Conservation (phyloP, 2,329 filamentous ascomycete genomes). For the Fusarium sororula region DNA sequence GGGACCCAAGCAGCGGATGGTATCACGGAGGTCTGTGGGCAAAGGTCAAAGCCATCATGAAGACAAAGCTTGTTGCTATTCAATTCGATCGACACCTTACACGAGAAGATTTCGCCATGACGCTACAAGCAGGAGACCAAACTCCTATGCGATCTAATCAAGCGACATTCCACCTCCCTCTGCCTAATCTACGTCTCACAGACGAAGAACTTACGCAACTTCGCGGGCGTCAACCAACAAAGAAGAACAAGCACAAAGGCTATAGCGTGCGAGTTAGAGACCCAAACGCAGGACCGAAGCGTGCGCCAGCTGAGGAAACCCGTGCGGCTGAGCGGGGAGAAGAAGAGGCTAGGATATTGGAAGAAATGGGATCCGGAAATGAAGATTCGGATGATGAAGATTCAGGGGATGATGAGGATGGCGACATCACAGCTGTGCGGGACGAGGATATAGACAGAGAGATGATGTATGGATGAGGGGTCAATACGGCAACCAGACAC, state of each 20-base stretch:
- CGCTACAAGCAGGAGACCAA: constrained; percentile 47
- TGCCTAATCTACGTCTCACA: constrained; percentile 49
- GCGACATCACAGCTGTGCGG: constrained; percentile 14
- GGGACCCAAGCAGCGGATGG: constrained; percentile 80
- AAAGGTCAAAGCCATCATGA: constrained; percentile 88
- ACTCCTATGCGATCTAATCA: constrained; percentile 46
- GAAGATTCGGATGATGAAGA: constrained; percentile 45
- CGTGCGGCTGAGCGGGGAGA: constrained; percentile 36
- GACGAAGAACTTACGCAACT: constrained; percentile 49
- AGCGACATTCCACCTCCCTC: constrained; percentile 46
- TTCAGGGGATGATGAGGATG: constrained; percentile 40
- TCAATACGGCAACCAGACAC: neutral
- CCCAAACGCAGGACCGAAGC: constrained; percentile 30
- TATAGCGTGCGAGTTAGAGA: constrained; percentile 48
- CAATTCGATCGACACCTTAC: constrained; percentile 63
- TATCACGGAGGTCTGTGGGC: constrained; percentile 82
- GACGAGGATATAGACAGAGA: constrained; percentile 21
- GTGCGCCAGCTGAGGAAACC: constrained; percentile 22
- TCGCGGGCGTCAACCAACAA: constrained; percentile 47
- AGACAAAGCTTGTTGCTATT: constrained; percentile 80
- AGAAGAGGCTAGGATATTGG: constrained; percentile 34
- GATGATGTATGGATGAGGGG: constrained; percentile 8
- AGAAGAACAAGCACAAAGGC: constrained; percentile 49
- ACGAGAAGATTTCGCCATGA: constrained; percentile 48
- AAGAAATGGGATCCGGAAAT: constrained; percentile 39